Evolutionary conservation across 1,139 yeast species (phyloP).

Genomic region (Pichia sp.): DNA sequence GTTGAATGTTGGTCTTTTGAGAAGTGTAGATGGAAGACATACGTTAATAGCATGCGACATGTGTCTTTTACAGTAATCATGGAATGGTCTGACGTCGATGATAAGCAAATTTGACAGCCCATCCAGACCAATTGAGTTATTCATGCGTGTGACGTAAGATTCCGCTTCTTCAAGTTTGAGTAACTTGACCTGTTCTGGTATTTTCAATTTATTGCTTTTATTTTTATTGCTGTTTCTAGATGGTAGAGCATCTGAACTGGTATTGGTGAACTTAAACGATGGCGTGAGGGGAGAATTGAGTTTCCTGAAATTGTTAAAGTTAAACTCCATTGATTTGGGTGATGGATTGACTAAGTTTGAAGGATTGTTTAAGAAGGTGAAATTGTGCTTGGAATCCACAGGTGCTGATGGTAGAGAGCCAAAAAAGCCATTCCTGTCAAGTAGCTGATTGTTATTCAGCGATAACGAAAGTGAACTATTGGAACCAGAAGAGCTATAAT

Average conservation of each 20-base stretch:
- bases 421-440: neutral
- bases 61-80: conserved; percentile 44
- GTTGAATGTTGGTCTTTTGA: conserved; percentile 43
- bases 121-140: conserved; percentile 18
- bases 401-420: conserved; percentile 10
- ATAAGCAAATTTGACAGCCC: conserved; percentile 29
- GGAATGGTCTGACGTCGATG: conserved; percentile 46
- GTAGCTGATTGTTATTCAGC: too few relatives aligned
- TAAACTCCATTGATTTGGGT: conserved; percentile 6
- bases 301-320: neutral
- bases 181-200: conserved; percentile 19
- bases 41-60: conserved; percentile 41
- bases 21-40: conserved; percentile 48
- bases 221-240: conserved; percentile 16
- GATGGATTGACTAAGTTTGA: neutral
- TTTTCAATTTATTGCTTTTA: conserved; percentile 17
- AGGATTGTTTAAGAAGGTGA: conserved; percentile 2
- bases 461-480: too few relatives aligned
- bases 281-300: neutral
- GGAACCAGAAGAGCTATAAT: too few relatives aligned
- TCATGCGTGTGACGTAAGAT: conserved; percentile 12
- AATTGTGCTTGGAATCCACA: conserved; percentile 7
- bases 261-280: neutral
- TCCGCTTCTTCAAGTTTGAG: conserved; percentile 15
- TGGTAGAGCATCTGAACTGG: conserved; percentile 10